Base-by-base conservation (phyloP, 2,329 filamentous ascomycete species). In the Hypoxylon sp. region DNA sequence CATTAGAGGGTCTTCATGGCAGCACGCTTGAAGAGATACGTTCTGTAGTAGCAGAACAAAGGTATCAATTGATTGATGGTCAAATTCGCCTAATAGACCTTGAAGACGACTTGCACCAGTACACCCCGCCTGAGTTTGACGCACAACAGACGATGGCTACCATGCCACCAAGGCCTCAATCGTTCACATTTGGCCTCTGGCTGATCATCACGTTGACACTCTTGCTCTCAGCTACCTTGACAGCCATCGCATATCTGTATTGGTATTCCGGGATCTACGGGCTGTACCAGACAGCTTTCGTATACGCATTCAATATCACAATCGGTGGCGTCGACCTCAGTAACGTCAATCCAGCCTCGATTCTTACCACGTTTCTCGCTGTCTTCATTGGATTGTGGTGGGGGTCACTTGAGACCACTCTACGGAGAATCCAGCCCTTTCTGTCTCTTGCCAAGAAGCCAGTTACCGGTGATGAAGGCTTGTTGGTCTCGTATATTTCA, bases 321-420 rank as follows among this genome's bases (percentile, higher is more conserved):
- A 42, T 69, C n/a, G 42, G 44, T 10, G 60, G 63, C 5, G 31
- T 37, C 33, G 37, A 65, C 29, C 35, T 71, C 5, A 52, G 63
- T 13, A 11, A 42, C 10, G 39, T 71, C 10, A 71, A 64, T 54
- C 69, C 69, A 1, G 69, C 66, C 3, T 71, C 66, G 1, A 42
- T 71, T n/a, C 35, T 71, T 44, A 71, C 69, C 10, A 69, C 69
- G 11, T 56, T 71, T 17, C 14, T 67, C 6, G 69, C 66, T 6
- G 69, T 71, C 33, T 29, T 37, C 13, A 62, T 71, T 50, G 59
- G 58, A 14, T 37, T 67, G 8, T 71, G 69, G 66, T 71, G 66
- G 66, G 52, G 56, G 5, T 51, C 42, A 5, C 47, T 67, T 19
- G 69, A 69, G 9, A 67, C 63, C 1, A 69, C 59, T 8, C 29